Base-by-base conservation (phyloP, 2,329 filamentous ascomycete species). In the Diaporthe sp. region DNA sequence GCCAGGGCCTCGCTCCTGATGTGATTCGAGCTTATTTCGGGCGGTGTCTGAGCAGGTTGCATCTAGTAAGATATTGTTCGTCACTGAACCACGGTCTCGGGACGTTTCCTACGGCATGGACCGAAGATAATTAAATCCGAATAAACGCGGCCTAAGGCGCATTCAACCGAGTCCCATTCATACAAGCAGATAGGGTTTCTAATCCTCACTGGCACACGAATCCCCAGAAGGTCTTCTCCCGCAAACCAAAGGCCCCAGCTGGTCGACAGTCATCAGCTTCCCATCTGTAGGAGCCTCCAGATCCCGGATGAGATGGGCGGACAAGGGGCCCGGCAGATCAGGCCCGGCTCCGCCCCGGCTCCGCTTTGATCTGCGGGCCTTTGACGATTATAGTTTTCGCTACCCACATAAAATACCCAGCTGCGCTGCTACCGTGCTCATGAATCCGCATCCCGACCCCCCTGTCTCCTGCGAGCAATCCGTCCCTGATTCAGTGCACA, bases 311-410 rank as follows among this genome's bases (percentile, higher is more conserved):
- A 57, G 57, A 17, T 31, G 57, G 61, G 7, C 31, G 55, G 51
- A 25, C 25, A 19, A 10, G 44, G 62, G 62, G 31, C n/a, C 28
- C 4, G 9, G 12, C 31, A 39, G 61, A 67, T 39, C 65, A 53
- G 31, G 46, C 6, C 65, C 65, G 65, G 65, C 65, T 51, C 62
- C 44, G 44, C 31, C 46, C 62, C 42, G 62, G 44, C 62, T 39
- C 46, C 46, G 65, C 46, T 46, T 53, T 55, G n/a, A 53, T 68
- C 31, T 53, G 65, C 65, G 65, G 46, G 65, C 34, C 13, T 39
- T 53, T 39, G 44, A 34, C 34, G 46, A 53, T 53, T 53, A 53
- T 28, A 68, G 46, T 39, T 68, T 53, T 39, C 3, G 34, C 10
- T 53, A 28, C 12, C 62, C 65, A 39, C 46, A 68, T 5, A 39